These are phyloP conservation scores for Ascodesmis nigricans DNA, from an alignment of 495 filamentous ascomycete species.

Conservation along the genomic window DNA sequence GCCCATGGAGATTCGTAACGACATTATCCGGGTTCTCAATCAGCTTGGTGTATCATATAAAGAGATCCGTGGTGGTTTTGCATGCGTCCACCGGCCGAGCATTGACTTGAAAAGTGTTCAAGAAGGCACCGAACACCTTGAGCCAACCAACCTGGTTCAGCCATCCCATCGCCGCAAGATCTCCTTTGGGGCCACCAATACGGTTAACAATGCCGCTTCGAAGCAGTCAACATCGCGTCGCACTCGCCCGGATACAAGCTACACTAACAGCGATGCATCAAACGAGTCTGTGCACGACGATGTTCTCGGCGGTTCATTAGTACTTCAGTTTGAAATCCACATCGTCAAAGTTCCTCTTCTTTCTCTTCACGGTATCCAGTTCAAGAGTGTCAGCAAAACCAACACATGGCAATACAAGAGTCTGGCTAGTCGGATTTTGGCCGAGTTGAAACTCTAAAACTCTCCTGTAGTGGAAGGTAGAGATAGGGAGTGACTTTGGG, in stretches of 20 bases:
- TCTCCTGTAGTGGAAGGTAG: neutral
- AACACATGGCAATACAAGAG: conserved; percentile 97
- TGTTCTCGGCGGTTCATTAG: conserved; percentile 56
- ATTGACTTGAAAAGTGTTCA: conserved; percentile 60
- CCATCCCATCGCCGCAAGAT: conserved; percentile 52
- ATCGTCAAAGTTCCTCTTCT: conserved; percentile 95
- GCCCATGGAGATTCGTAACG: conserved; percentile 55
- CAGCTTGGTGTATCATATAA: conserved; percentile 71
- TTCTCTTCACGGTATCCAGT: conserved; percentile 85
- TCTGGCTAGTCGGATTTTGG: conserved; percentile 86
- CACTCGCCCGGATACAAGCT: conserved; percentile 41
- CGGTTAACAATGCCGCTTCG: conserved; percentile 6
- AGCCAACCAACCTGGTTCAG: conserved; percentile 29
- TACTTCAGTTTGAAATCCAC: conserved; percentile 81
- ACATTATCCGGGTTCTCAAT: conserved; percentile 78
- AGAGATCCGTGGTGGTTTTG: conserved; percentile 88
- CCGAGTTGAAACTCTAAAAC: conserved; percentile 58
- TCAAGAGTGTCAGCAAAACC: conserved; percentile 75
- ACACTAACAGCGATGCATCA: conserved; percentile 59
- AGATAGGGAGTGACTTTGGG: neutral
- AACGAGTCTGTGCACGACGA: conserved; percentile 63
- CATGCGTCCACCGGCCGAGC: conserved; percentile 66
- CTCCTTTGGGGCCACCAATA: conserved; percentile 44
- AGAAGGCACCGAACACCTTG: conserved; percentile 29
- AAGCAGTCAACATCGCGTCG: conserved; percentile 20